Evolutionary conservation across 257 asterid species (phyloP), one percentile per base, ranked within the genome.

Genomic region (Solanum pennellii): DNA sequence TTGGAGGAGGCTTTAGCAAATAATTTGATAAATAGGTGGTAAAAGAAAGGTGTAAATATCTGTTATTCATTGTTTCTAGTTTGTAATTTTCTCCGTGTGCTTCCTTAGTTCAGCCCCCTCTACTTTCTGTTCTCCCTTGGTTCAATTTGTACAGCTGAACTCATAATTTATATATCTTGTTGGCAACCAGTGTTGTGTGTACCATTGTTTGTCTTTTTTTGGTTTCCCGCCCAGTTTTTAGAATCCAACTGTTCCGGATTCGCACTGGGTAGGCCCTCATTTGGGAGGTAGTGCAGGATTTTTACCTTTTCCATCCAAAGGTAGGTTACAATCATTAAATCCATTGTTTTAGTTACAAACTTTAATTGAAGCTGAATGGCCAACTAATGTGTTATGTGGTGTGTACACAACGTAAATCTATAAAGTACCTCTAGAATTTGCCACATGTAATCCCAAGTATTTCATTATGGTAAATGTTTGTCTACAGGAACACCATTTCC

Each of bases 1-100:
- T 90, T 88, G 87, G 44, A 88, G 92, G 96, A 92, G 98, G 96
- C 95, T 90, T 90, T 90, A 92, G 91, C 93, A 88, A 95, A 94
- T 93, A 92, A 91, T 90, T 93, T 91, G 91, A 91, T 94, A 77
- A 89, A 91, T 92, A 94, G 96, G 96, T 92, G 71, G 71, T 62
- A 62, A 88, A 91, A 90, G 93, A 90, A 92, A 88, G 91, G 72
- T 94, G 98, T 95, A 93, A 91, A 95, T 95, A 95, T 91, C 85
- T 83, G 80, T 31, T 77, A 87, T 62, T 87, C 83, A 16, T 82
- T 82, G 45, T 82, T 82, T 82, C 69, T 82, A 31, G 13, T 80
- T 49, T 31, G 42, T 35, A 21, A n/a, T 69, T 84, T 65, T 52
- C 66, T 74, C 90, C 52, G 90, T 56, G 91, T 85, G 91, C 75